A percentile compares a stretch with the other conserved stretches of the same genome.
Evolutionary conservation across 176 grass and related monocot species (phyloP).

Genomic region (Thinopyrum elongatum): DNA sequence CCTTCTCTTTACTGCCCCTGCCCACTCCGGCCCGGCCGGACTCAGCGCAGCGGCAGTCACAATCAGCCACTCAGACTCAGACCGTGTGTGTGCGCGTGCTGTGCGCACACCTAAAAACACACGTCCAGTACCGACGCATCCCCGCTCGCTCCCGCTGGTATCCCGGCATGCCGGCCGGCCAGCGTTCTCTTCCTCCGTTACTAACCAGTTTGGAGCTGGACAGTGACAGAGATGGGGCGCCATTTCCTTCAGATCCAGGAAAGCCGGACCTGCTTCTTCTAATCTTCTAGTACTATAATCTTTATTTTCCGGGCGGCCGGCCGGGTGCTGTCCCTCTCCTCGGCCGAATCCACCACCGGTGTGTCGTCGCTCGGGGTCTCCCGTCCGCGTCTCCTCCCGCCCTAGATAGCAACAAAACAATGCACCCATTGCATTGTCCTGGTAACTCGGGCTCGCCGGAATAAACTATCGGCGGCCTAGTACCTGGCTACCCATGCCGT

Average conservation of each 20-base stretch:
- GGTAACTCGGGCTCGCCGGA: constrained; percentile 28
- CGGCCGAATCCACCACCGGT: neutral
- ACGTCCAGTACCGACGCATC: neutral
- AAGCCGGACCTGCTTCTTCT: neutral
- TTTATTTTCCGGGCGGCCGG: neutral
- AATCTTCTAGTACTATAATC: neutral
- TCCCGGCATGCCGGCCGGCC: neutral
- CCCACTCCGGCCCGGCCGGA: neutral
- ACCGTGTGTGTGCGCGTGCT: too few species aligned
- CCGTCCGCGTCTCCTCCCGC: too few species aligned
- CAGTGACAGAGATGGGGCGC: neutral
- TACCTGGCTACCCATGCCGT: neutral
- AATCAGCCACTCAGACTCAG: neutral
- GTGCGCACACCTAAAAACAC: neutral
- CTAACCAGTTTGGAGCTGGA: neutral
- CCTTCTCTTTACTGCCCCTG: neutral
- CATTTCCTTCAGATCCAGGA: neutral
- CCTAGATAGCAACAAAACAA: constrained; percentile 14
- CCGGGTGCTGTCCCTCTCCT: neutral
- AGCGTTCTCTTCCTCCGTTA: neutral
- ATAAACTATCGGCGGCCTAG: neutral
- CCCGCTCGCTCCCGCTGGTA: neutral
- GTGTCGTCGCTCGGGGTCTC: neutral
- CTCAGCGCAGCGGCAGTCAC: neutral
- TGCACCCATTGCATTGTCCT: neutral